Evolutionary conservation across 2,329 filamentous ascomycete genomes (phyloP), one percentile per base, ranked within the genome.

Genomic region (Scedosporium apiospermum): DNA sequence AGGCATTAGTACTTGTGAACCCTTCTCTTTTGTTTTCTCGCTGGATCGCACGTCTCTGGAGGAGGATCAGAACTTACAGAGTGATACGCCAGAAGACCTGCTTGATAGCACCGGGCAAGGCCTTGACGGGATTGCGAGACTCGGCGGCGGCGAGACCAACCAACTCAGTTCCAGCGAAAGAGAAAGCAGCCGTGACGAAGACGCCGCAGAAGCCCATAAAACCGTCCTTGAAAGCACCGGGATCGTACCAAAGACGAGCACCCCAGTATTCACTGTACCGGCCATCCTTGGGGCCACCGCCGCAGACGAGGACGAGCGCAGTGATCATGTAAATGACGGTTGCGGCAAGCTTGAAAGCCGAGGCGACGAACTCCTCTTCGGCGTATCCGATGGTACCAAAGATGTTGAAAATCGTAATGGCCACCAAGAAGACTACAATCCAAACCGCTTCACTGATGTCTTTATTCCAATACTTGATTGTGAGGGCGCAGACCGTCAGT

Each of bases 61-160:
- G 26, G 6, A 30, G 27, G 27, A 30, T 30, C 27, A n/a, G 16
- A 26, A 59, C 57, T 59, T 46, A 61, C 59, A 80, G 70, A n/a
- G 77, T 78, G 66, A 81, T 79, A 70, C 79, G 77, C 78, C 78
- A 80, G 67, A 80, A 81, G 38, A 81, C 88, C 73, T 93, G 90
- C 77, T 92, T 93, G 69, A 92, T 85, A 1, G 91, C 90, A 23
- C 85, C 87, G 0, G 91, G 91, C 0, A 96, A 80, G 0, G 87
- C 84, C 71, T 89, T 86, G 65, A 84, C 81, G 0, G 88, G 88
- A 69, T 89, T 88, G 3, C 71, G 74, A 0, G 86, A 83, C 74
- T 90, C 88, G 12, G 87, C 88, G 3, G 88, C 88, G 4, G 87
- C 86, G 7, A 90, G 80, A 69, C 87, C 88, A 57, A 89, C 86